Base-by-base conservation (phyloP, 352 stramenopile species). In the Globisporangium abappressorium region DNA sequence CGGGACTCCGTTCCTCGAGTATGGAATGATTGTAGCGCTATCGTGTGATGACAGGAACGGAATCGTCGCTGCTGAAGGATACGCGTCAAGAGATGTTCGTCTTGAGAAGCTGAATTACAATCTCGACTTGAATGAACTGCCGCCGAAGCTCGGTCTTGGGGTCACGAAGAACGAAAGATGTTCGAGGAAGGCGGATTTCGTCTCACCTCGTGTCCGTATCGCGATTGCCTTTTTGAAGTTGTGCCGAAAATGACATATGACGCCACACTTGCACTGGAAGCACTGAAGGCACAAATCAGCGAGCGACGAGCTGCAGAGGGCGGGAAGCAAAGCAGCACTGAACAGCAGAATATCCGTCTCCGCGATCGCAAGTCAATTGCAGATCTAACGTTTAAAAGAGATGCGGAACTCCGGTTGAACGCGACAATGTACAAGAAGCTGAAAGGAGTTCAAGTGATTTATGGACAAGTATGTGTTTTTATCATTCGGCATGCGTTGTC, bases 181-280 rank as follows among this genome's bases (percentile, higher is more conserved):
- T 81, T 82, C 66, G 69, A 70, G 0, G 68, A 80, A 8, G 70
- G 76, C 56, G 70, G 73, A 2, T 74, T 83, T 30, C 68, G 77
- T 7, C 64, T 85, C 26, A 60, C 87, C n/a, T 65, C 63, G 53
- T 89, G 85, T 59, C 72, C 82, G 18, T 90, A 82, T 63, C 78
- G 77, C 33, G 82, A 93, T 62, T 91, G 85, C 24, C 62, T 91
- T 58, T 93, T 93, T 38, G 82, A 91, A 58, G 68, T 92, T 26
- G 75, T 92, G 9, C 84, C 84, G 2, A 89, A 89, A 57, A 91
- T 91, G 84, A 87, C 70, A 22, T 93, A 90, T 22, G 84, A 93
- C 46, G 78, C 84, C 3, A 90, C 82, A 0, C 71, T 81, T 43
- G 73, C 73, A 7, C 66, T 88, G 2, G 69, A 82, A 20, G 74